Evolutionary conservation across 1,284 basidiomycete genomes (phyloP).

Genomic region (Cryptococcus hybrid): DNA sequence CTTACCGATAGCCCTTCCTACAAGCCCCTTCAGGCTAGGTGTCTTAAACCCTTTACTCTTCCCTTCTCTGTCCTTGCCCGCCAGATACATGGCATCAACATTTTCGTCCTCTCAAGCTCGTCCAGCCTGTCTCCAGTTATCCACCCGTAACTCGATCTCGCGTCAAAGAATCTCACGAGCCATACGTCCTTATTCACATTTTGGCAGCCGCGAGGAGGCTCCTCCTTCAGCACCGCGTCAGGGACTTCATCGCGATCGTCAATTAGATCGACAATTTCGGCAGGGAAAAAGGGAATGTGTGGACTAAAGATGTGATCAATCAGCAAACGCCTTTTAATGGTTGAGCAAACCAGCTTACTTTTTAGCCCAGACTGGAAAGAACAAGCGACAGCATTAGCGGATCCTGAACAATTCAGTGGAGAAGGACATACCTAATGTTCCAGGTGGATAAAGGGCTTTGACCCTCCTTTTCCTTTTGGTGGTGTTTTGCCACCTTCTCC

Average conservation of each 20-base stretch:
- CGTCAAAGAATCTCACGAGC: slow-evolving; percentile 69
- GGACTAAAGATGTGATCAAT: slow-evolving; percentile 10
- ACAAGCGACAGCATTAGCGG: not conserved
- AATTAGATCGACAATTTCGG: slow-evolving; percentile 42
- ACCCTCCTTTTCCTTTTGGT: not conserved
- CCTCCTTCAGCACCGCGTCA: slow-evolving; percentile 45
- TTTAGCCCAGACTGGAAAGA: slow-evolving; percentile 43
- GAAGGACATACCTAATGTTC: slow-evolving; percentile 28
- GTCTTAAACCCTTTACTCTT: slow-evolving; percentile 6
- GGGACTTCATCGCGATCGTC: slow-evolving; percentile 56
- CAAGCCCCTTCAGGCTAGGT: slow-evolving; percentile 7
- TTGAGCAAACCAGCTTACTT: slow-evolving; percentile 4
- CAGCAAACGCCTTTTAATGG: not conserved
- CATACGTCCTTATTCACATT: slow-evolving; percentile 41
- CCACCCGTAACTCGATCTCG: slow-evolving; percentile 61
- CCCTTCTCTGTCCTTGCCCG: slow-evolving; percentile 28
- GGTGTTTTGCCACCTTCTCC: too few species aligned
- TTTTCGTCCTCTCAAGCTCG: slow-evolving; percentile 59
- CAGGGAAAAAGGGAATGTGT: slow-evolving; percentile 48
- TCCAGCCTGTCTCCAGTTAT: slow-evolving; percentile 56
- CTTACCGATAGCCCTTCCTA: slow-evolving; percentile 32
- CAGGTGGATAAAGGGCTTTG: not conserved
- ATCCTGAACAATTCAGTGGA: not conserved
- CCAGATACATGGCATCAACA: slow-evolving; percentile 46
- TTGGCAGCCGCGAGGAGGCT: slow-evolving; percentile 14